A percentile compares a stretch with the other conserved stretches of the same genome.
These are phyloP conservation scores for Phytophthora sojae DNA, from an alignment of 352 stramenopile species.

Conservation along the genomic window DNA sequence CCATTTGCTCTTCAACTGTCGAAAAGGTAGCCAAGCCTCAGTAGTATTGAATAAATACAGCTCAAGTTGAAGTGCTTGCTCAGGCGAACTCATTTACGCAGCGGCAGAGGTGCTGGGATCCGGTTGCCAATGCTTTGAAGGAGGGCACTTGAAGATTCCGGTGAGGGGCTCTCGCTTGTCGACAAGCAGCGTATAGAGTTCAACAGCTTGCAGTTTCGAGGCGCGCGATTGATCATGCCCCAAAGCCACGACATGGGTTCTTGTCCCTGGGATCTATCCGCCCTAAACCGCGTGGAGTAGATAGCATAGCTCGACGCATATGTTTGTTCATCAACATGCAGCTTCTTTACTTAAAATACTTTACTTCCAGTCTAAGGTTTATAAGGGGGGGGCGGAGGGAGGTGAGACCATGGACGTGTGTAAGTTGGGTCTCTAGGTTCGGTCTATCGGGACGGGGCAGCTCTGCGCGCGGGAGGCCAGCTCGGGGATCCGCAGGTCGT, in stretches of 20 bases:
- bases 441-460: conserved; percentile 17
- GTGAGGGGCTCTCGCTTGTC: neutral
- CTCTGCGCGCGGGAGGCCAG: conserved; percentile 29
- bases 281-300: neutral
- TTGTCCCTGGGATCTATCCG: neutral
- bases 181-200: neutral
- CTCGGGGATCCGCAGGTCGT: neutral
- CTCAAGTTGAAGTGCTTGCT: conserved; percentile 15
- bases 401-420: neutral
- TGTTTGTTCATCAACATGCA: neutral
- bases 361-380: conserved; percentile 26
- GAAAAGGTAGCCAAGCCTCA: too few species aligned
- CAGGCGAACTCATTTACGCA: neutral
- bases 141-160: neutral
- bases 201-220: conserved; percentile 10
- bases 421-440: neutral
- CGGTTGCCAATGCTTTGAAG: neutral
- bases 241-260: neutral
- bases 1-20: too few species aligned
- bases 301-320: too few species aligned
- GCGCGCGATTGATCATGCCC: conserved; percentile 1
- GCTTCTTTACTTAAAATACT: conserved; percentile 19
- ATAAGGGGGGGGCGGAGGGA: neutral
- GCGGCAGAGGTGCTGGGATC: neutral
- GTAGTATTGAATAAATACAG: too few species aligned